Evolutionary conservation across 139 green algal species (phyloP).

Genomic region (Tetradesmus lagerheimii): DNA sequence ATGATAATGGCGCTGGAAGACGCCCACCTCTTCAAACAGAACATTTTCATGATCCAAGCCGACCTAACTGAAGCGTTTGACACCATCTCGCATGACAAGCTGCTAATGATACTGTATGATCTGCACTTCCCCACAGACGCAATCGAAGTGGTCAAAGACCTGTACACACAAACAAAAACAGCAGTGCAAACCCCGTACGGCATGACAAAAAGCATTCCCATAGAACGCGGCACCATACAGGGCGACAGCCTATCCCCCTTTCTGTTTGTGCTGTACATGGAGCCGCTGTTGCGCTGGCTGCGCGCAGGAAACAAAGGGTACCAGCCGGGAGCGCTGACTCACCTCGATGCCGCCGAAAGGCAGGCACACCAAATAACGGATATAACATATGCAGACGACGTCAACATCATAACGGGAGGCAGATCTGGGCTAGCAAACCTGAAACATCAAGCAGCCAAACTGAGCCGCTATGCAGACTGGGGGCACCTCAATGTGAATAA

Average conservation of each 20-base stretch:
- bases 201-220: too few species aligned
- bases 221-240: too few species aligned
- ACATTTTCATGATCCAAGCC: slow-evolving; percentile 45
- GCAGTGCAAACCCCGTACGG: slow-evolving; percentile 8
- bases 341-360: too few species aligned
- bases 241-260: slow-evolving; percentile 59
- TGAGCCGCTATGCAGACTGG: too few species aligned
- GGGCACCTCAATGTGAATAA: background rate
- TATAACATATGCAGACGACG: slow-evolving; percentile 15
- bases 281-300: background rate
- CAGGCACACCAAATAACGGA: background rate
- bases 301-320: too few species aligned
- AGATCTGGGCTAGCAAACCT: too few species aligned
- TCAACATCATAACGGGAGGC: background rate
- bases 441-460: too few species aligned
- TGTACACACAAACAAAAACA: slow-evolving; percentile 54
- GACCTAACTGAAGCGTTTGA: too few species aligned
- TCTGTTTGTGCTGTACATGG: slow-evolving; percentile 39
- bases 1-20: slow-evolving; percentile 50
- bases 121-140: slow-evolving; percentile 52
- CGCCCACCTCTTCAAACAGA: background rate
- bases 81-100: too few species aligned
- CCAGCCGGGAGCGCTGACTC: too few species aligned
- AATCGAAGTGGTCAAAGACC: slow-evolving; percentile 46
- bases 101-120: slow-evolving; percentile 55